Percentiles rank a stretch among this genome's conserved stretches.
Conservation (phyloP, 495 filamentous ascomycete species). For the Thozetella sp. region DNA sequence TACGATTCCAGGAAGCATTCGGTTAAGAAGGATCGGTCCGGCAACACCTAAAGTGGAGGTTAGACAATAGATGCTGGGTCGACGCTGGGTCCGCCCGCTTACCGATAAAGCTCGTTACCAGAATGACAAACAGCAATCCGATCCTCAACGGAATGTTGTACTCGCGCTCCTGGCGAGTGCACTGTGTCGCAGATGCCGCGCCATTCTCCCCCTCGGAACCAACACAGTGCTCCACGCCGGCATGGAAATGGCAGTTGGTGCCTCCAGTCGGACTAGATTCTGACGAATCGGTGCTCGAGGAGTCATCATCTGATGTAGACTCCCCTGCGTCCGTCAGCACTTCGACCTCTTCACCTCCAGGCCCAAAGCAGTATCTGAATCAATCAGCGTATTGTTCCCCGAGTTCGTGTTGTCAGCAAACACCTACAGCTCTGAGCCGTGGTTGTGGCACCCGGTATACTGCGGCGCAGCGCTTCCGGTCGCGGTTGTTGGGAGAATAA, state of each 20-base stretch:
- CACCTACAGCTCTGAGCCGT: conserved; percentile 29
- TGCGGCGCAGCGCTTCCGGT: conserved; percentile 29
- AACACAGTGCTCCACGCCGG: conserved; percentile 36
- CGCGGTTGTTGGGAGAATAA: not conserved
- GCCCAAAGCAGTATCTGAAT: conserved; percentile 32
- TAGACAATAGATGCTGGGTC: conserved; percentile 1
- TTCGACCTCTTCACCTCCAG: conserved; percentile 47
- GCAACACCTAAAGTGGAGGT: conserved; percentile 33
- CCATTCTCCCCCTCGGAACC: conserved; percentile 33
- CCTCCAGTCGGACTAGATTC: conserved; percentile 4
- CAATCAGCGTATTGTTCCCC: too few relatives aligned
- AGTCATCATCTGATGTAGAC: conserved; percentile 3
- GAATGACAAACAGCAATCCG: conserved; percentile 61
- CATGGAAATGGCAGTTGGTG: conserved; percentile 8
- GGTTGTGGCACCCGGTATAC: conserved; percentile 54
- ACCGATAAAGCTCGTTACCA: conserved; percentile 47
- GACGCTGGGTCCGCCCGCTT: not conserved
- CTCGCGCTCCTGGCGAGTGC: conserved; percentile 42
- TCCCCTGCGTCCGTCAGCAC: conserved; percentile 5
- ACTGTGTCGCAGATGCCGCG: conserved; percentile 25
- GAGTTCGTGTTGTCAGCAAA: too few relatives aligned
- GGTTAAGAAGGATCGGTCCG: conserved; percentile 41
- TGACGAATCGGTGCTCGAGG: too few relatives aligned
- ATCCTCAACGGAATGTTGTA: conserved; percentile 62
- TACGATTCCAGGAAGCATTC: conserved; percentile 23